A percentile compares a stretch with the other conserved stretches of the same genome.
Evolutionary conservation across 2,329 filamentous ascomycete genomes (phyloP).

Genomic region (Fusarium algeriense): DNA sequence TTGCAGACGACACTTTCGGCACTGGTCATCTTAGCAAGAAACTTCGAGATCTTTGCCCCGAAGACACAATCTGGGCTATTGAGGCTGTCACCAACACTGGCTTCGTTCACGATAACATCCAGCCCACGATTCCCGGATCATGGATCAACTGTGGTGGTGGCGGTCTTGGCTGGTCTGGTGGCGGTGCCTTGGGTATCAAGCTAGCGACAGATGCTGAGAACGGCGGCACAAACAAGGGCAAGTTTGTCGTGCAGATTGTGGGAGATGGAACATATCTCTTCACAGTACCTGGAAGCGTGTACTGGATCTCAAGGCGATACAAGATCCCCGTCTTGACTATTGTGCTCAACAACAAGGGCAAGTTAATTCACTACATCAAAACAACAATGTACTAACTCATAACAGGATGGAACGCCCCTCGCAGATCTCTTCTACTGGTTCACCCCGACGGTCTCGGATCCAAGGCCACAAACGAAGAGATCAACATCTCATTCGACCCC

Average conservation of each 20-base stretch:
- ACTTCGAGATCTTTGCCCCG: conserved; percentile 51
- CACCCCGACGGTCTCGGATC: conserved; percentile 69
- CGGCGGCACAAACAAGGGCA: conserved; percentile 58
- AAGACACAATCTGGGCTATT: conserved; percentile 77
- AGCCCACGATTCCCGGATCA: conserved; percentile 74
- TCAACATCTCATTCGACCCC: conserved; percentile 71
- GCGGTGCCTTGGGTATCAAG: conserved; percentile 81
- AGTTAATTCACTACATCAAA: conserved; percentile 9
- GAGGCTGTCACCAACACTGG: conserved; percentile 81
- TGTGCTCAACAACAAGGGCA: conserved; percentile 68
- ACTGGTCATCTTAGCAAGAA: conserved; percentile 56
- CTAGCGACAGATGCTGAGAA: conserved; percentile 67
- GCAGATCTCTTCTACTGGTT: conserved; percentile 67
- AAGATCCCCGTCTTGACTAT: conserved; percentile 67
- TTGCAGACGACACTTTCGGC: conserved; percentile 65
- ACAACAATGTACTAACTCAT: conserved; percentile 9
- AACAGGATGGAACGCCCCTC: conserved; percentile 70
- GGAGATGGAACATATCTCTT: conserved; percentile 70
- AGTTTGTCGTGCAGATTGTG: conserved; percentile 67
- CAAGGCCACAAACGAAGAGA: conserved; percentile 69
- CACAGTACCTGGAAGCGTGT: conserved; percentile 65
- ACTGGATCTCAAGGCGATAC: conserved; percentile 68
- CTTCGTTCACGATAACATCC: conserved; percentile 78
- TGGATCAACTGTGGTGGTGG: conserved; percentile 88
- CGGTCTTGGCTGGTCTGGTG: conserved; percentile 84